Base-by-base conservation (phyloP, 768 basidiomycete species). In the Daedalea quercina region DNA sequence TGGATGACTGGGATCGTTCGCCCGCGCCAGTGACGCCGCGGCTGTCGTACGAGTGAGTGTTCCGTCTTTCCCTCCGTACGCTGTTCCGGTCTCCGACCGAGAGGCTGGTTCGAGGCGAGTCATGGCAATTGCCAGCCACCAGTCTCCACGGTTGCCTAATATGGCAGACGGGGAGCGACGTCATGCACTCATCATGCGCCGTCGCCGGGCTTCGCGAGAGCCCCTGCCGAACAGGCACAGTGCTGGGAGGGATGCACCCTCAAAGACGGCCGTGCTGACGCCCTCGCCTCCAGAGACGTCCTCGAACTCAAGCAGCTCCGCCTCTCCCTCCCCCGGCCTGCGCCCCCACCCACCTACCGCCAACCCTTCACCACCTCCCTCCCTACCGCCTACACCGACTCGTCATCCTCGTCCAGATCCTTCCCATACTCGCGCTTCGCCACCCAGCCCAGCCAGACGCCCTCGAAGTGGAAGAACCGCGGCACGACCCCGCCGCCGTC, bases 1-100 rank as follows among this genome's bases (percentile, higher is more conserved):
- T 84, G 2, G 87, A 90, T 64, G 85, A 86, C 52, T 89, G 87
- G 87, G 87, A 90, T 65, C 76, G 87, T 15, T 86, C 84, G 1
- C 87, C 87, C 2, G 75, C 76, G 1, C 82, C 85, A 37, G 80
- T 84, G 23, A 76, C 83, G 6, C 73, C 74, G 28, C 76, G 74
- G 54, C 68, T 89, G 57, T 76, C 79, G 2, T 89, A 87, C 62
- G 76, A 82, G 85, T 88, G 63, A 76, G 84, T 78, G 25, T 42
- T 40, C 2, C 22, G 41, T 22, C 42, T 7, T n/a, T n/a, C n/a
- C n/a, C n/a, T n/a, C n/a, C n/a, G n/a, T n/a, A n/a, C n/a, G n/a
- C n/a, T n/a, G n/a, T n/a, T n/a, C n/a, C n/a, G n/a, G n/a, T n/a
- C n/a, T n/a, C n/a, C n/a, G n/a, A n/a, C n/a, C n/a, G n/a, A n/a